Conservation (phyloP, 768 basidiomycete species). For the Phylloporus scabripes region DNA sequence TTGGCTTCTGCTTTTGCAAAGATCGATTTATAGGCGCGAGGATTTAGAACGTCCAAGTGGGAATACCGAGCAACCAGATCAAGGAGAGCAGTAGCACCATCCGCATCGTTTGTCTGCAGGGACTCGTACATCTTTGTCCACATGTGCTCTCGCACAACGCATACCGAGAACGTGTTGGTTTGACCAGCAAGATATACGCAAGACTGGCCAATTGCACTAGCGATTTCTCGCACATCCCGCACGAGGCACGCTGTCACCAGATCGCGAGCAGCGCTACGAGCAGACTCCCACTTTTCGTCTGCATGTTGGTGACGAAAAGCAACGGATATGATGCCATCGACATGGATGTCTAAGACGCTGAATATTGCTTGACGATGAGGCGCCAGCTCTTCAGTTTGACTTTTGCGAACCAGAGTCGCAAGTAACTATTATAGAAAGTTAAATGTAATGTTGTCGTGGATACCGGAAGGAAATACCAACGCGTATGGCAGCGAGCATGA, state of each 20-base stretch:
- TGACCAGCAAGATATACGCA: conserved; percentile 30
- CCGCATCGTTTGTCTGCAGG: conserved; percentile 52
- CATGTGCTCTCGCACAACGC: conserved; percentile 48
- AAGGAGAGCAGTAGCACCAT: conserved; percentile 56
- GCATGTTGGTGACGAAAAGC: conserved; percentile 39
- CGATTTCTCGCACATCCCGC: conserved; percentile 33
- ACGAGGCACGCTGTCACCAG: conserved; percentile 35
- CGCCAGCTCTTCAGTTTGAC: conserved; percentile 23
- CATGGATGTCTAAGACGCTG: conserved; percentile 47
- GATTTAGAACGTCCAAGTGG: conserved; percentile 60
- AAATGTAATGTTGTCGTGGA: conserved; percentile 3
- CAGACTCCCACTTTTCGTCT: conserved; percentile 38
- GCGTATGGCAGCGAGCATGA: conserved; percentile 54
- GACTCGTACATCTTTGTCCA: conserved; percentile 67
- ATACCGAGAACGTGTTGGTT: conserved; percentile 28
- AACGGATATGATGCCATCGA: conserved; percentile 40
- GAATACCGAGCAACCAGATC: conserved; percentile 52
- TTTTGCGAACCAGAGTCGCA: conserved; percentile 29
- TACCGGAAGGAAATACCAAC: conserved; percentile 40
- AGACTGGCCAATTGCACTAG: conserved; percentile 29
- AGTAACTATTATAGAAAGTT: conserved; percentile 28
- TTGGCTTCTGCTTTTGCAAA: conserved; percentile 30
- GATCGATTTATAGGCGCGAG: conserved; percentile 42
- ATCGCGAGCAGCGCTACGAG: conserved; percentile 37
- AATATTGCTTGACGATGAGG: conserved; percentile 29